Evolutionary conservation across 768 basidiomycete species (phyloP), one percentile per base, ranked within the genome.

Genomic region (Mycena maculata): DNA sequence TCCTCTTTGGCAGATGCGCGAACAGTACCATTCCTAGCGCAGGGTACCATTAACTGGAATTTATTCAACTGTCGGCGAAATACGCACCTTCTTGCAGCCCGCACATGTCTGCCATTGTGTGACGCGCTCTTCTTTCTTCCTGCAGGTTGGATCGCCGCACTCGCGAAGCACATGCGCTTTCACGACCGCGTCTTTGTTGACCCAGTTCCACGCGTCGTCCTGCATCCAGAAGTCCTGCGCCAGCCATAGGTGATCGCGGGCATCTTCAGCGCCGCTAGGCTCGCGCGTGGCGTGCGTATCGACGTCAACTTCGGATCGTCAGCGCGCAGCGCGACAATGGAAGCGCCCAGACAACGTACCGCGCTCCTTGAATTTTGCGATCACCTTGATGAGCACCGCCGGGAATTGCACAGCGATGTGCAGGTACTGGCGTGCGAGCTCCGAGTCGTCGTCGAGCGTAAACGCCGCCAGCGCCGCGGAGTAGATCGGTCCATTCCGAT

Each of bases 171-270:
- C 70, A 18, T 56, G 64, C 22, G 67, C 65, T 67, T 77, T 80
- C 20, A 76, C 81, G 41, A 79, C 77, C 10, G 69, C 59, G 60
- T 80, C 73, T n/a, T 70, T 72, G 68, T 81, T 75, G 13, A 77
- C 82, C 84, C 83, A 85, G 10, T 77, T 72, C 84, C 84, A 85
- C 15, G 81, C 80, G 48, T 76, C 76, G 2, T 71, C 69, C n/a
- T 76, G 73, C 79, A 81, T 82, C 83, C 82, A 85, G 10, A 84
- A 72, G 58, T 82, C 79, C 65, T 84, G 84, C 1, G 81, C 75
- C 11, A 82, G 67, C 79, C 80, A 86, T 12, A 84, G 71, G 72
- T 84, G 83, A 70, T 85, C 85, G 39, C 82, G 83, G 22, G 83
- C 84, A 25, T 81, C 81, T 67, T 84, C 84, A 0, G 79, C 74